Conservation (phyloP, 192 early-diverging fungal genomes). For the Jimgerdemannia flammicorona region DNA sequence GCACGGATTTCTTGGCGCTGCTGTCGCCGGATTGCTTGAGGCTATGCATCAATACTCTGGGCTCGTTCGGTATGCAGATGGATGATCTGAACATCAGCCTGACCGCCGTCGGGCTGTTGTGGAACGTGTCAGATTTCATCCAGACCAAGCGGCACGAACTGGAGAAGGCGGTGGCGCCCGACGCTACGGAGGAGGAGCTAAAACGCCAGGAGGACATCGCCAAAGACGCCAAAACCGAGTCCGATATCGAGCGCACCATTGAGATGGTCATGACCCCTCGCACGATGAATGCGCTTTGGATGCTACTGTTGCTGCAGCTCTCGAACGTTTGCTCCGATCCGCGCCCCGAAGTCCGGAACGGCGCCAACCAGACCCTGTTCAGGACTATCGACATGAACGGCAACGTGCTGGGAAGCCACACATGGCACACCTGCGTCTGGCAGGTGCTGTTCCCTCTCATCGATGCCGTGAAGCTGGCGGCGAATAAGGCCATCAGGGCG, state of each 20-base stretch:
- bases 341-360: slow-evolving; percentile 89
- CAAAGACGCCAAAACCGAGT: background rate
- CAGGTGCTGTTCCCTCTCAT: slow-evolving; percentile 81
- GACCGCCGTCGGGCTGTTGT: slow-evolving; percentile 87
- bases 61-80: slow-evolving; percentile 72
- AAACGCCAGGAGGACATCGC: slow-evolving; percentile 8
- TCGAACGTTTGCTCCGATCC: slow-evolving; percentile 78
- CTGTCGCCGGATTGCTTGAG: slow-evolving; percentile 71
- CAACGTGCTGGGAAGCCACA: slow-evolving; percentile 53
- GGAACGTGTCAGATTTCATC: slow-evolving; percentile 91
- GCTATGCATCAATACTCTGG: slow-evolving; percentile 78
- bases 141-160: slow-evolving; percentile 59
- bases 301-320: slow-evolving; percentile 81
- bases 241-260: background rate
- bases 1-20: slow-evolving; percentile 87
- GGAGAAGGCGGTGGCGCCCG: slow-evolving; percentile 23
- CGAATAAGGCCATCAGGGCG: slow-evolving; percentile 29
- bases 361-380: slow-evolving; percentile 93
- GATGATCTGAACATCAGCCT: slow-evolving; percentile 95
- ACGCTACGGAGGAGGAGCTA: background rate
- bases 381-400: slow-evolving; percentile 92
- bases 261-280: slow-evolving; percentile 22
- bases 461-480: slow-evolving; percentile 57
- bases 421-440: slow-evolving; percentile 88
- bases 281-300: slow-evolving; percentile 75